These are phyloP conservation scores for Sanghuangporus weigelae DNA, from an alignment of 1,284 basidiomycete genomes.

Conservation along the genomic window DNA sequence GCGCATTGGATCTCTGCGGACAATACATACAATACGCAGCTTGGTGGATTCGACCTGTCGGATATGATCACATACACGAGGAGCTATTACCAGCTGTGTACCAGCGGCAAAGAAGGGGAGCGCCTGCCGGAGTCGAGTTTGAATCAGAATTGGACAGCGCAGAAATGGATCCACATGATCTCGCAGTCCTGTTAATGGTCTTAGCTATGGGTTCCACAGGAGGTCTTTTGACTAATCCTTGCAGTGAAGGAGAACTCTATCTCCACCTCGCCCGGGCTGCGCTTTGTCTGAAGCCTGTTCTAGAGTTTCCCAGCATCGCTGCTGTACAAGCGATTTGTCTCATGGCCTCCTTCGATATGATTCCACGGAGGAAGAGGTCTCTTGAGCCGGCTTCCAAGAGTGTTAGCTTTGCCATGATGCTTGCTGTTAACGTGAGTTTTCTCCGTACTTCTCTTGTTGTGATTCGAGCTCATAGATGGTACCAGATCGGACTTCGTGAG, in stretches of 20 bases:
- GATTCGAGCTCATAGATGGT: not conserved
- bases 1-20: conserved; percentile 17
- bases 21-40: conserved; percentile 17
- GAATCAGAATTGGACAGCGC: not conserved
- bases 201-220: conserved; percentile 17
- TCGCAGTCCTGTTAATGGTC: conserved; percentile 18
- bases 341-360: not conserved
- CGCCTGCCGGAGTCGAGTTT: not conserved
- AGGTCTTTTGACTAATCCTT: conserved; percentile 14
- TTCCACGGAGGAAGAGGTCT: not conserved
- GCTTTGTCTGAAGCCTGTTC: conserved; percentile 13
- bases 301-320: conserved; percentile 19
- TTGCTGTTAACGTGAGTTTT: conserved; percentile 6
- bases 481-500: conserved; percentile 20
- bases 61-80: conserved; percentile 15
- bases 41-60: conserved; percentile 16
- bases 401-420: not conserved
- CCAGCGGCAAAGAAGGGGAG: not conserved
- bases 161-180: conserved; percentile 11
- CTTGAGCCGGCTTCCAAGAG: conserved; percentile 7
- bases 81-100: conserved; percentile 17
- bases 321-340: conserved; percentile 1
- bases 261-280: conserved; percentile 11
- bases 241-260: not conserved
- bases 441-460: not conserved